Percentiles rank a stretch among this genome's conserved stretches.
Conservation (phyloP, 208 protist genomes). For the Leishmania amazonensis region DNA sequence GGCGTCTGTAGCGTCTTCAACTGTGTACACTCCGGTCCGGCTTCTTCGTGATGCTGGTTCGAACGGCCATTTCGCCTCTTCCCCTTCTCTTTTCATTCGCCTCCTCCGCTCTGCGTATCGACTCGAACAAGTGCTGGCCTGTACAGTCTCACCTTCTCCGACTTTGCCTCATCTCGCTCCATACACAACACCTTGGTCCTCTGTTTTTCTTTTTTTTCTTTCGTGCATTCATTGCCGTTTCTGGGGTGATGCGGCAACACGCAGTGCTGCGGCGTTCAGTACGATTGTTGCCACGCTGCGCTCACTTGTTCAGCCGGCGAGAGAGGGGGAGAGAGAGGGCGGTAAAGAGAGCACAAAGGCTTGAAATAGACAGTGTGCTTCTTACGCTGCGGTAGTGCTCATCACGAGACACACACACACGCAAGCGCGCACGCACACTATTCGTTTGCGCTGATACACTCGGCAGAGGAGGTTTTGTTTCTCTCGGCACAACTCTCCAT, state of each 20-base stretch:
- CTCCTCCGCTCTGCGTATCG: neutral
- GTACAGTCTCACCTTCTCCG: neutral
- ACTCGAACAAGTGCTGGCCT: neutral
- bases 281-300: neutral
- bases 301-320: neutral
- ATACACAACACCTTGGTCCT: neutral
- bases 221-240: neutral
- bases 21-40: neutral
- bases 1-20: neutral
- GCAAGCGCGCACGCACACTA: neutral
- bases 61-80: too few relatives aligned
- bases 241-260: neutral
- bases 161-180: neutral
- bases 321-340: neutral
- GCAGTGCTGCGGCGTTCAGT: neutral
- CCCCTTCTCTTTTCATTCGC: too few relatives aligned
- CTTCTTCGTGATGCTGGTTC: neutral
- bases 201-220: neutral
- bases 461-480: neutral
- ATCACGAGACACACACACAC: neutral
- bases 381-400: neutral
- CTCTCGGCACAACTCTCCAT: neutral
- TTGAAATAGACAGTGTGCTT: neutral
- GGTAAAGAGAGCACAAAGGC: neutral
- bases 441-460: neutral